A percentile compares a stretch with the other conserved stretches of the same genome.
Conservation (phyloP, 176 grass and related monocot species). For the Rhynchospora pubera region DNA sequence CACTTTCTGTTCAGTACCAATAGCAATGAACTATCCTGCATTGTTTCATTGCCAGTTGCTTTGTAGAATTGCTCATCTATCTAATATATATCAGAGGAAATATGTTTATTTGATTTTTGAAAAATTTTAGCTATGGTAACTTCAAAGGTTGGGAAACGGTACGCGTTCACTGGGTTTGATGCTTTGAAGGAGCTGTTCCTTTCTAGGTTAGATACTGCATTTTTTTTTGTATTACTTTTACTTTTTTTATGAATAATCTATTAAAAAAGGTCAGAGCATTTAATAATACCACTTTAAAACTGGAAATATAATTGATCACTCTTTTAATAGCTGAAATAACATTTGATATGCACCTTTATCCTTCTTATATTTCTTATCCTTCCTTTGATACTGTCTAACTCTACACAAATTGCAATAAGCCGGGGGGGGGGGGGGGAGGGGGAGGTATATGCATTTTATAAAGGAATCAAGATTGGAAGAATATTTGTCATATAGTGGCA, state of each 20-base stretch:
- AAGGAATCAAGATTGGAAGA: not conserved
- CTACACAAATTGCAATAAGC: not conserved
- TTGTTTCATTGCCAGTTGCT: not conserved
- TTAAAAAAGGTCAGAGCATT: not conserved
- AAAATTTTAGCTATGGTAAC: conserved; percentile 84
- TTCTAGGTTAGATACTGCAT: conserved; percentile 42
- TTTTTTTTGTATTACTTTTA: not conserved
- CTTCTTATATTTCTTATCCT: not conserved
- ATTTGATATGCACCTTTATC: not conserved
- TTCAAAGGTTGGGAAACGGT: conserved; percentile 93
- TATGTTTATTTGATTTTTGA: conserved; percentile 20
- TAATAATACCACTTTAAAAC: not conserved
- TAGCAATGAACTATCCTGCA: not conserved
- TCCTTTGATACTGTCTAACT: not conserved
- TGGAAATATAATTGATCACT: not conserved
- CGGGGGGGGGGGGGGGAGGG: too few relatives aligned
- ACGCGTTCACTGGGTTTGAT: conserved; percentile 93
- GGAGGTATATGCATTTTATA: not conserved
- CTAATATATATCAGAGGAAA: not conserved
- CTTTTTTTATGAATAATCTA: not conserved
- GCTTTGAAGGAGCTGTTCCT: conserved; percentile 89
- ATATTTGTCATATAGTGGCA: not conserved
- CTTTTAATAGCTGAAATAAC: not conserved
- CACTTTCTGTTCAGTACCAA: not conserved
- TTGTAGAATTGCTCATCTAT: not conserved